Evolutionary conservation across 2,329 filamentous ascomycete genomes (phyloP), one percentile per base, ranked within the genome.

Genomic region (Fusarium compactum): DNA sequence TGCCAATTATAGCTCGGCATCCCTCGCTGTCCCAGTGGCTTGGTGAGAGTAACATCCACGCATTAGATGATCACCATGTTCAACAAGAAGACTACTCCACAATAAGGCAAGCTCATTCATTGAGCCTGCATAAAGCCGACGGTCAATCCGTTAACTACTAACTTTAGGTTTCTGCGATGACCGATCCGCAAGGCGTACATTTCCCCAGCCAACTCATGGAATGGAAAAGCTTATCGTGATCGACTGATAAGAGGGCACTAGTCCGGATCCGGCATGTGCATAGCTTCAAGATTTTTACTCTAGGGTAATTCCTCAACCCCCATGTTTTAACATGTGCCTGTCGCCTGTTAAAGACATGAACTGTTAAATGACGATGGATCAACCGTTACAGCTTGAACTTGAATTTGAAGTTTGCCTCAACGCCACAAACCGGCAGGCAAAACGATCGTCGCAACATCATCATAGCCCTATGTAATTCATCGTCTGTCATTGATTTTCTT

Each of bases 401-500:
- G 16, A 18, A 6, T 6, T 5, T 38, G 16, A 11, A 18, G 1
- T n/a, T n/a, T 12, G 18, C 34, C 18, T 38, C 34, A 38, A 12
- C 34, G 3, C 18, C 34, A 38, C 34, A 11, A n/a, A 34, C 8
- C 15, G 30, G n/a, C 9, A 22, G 9, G 14, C 25, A 6, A 20
- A 16, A 11, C 7, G 25, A 30, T 47, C n/a, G 27, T n/a, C n/a
- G 4, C 7, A 8, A 15, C 6, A 16, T 27, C 3, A 2, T 18
- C 6, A n/a, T 11, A 20, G 12, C 11, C 27, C 4, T 15, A n/a
- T 6, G 5, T 16, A 0, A 18, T 20, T 8, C 5, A 2, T 24
- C 3, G 10, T 1, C 0, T 9, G 22, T 24, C 5, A 8, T 10
- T 14, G 5, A 46, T 16, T 4, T 20, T 4, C 0, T 5, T 2